Base-by-base conservation (phyloP, 148 eudicot genomes). In the Drosera capensis region DNA sequence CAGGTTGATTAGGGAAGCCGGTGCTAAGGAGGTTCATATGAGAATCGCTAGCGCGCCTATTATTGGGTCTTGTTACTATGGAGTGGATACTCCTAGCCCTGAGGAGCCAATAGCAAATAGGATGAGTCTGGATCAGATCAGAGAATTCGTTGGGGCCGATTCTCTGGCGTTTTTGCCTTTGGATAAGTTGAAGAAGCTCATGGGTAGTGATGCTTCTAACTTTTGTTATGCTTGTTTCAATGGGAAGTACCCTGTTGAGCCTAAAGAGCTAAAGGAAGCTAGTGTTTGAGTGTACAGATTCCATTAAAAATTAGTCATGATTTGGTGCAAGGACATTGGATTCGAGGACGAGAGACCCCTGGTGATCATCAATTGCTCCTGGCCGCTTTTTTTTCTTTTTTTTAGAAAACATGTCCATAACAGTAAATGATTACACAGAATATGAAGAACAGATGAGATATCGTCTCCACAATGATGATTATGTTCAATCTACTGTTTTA, bases 161-260 rank as follows among this genome's bases (percentile, higher is more conserved):
- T 68, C 83, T 0, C 72, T 77, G 13, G 75, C 83, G 0, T 77
- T 77, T 37, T 40, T 77, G 49, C 53, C 70, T 1, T 13, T 66
- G 7, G 71, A 77, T 3, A 77, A 67, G 34, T 63, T 77, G 63
- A 59, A 65, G 63, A 56, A 58, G 54, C 15, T 73, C 51, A 25
- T 78, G 72, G 96, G 79, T 0, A n/a, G 26, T 11, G 96, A 86
- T 52, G 56, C 77, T 15, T 55, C 61, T 1, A 74, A 52, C 28
- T 78, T 53, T 29, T 86, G 96, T 30, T 86, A 86, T 60, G 96
- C 96, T 57, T 86, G 96, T 55, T 86, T 86, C 49, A 71, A 87
- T 0, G 93, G 96, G 38, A 56, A 81, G 1, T 86, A 86, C 45
- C 96, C 96, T 8, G 86, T 86, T 20, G 52, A 48, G 57, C 86